Conservation (phyloP, 2,329 filamentous ascomycete species). For the Aspergillus flavus region DNA sequence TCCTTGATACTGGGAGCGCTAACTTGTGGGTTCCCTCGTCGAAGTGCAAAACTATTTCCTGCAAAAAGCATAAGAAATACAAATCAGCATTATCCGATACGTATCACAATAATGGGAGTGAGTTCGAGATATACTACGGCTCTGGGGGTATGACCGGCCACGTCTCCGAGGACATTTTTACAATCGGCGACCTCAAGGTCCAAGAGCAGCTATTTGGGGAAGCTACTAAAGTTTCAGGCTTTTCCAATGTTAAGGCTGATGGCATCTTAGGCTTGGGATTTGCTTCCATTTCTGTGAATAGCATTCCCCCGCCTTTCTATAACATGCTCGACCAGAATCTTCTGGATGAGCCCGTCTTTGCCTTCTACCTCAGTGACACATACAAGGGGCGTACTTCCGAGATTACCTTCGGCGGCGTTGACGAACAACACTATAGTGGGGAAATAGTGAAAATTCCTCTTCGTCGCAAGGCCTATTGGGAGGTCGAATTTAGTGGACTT, state of each 20-base stretch:
- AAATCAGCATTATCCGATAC: neutral
- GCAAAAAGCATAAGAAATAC: neutral
- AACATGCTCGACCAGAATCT: neutral
- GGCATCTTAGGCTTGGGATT: neutral
- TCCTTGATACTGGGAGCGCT: neutral
- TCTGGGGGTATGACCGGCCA: neutral
- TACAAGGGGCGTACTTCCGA: neutral
- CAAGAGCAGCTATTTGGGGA: neutral
- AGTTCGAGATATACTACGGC: neutral
- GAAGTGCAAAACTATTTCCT: neutral
- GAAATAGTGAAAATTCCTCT: neutral
- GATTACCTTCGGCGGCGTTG: neutral
- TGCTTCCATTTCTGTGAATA: neutral
- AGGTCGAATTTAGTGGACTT: neutral
- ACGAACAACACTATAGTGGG: neutral
- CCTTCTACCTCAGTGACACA: neutral
- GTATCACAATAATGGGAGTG: neutral
- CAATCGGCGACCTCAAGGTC: neutral
- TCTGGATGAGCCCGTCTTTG: neutral
- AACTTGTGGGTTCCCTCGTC: neutral
- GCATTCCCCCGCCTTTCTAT: neutral
- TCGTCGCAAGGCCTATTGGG: neutral
- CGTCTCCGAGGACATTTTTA: neutral
- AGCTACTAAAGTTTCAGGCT: neutral
- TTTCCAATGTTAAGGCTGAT: neutral